These are phyloP conservation scores for Didymella pinodella DNA, from an alignment of 2,329 filamentous ascomycete genomes.

Conservation along the genomic window DNA sequence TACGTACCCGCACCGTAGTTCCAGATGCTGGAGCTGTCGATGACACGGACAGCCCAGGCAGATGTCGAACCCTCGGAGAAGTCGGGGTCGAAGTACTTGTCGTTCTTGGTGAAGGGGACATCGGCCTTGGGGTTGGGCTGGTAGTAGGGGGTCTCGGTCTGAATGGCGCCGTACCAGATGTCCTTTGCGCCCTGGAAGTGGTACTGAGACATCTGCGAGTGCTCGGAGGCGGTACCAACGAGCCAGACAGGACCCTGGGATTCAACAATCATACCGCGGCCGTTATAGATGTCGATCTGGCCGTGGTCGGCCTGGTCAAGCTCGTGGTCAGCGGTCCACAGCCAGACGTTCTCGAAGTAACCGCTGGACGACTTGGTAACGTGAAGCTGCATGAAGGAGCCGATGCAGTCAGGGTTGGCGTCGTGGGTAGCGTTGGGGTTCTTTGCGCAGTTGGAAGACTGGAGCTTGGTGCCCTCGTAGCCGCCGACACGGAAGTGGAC, in stretches of 20 bases:
- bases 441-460: constrained; percentile 81
- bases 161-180: constrained; percentile 69
- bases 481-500: constrained; percentile 95
- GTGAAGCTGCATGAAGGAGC: constrained; percentile 71
- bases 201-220: constrained; percentile 75
- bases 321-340: constrained; percentile 91
- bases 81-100: constrained; percentile 54
- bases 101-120: constrained; percentile 62
- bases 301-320: constrained; percentile 75
- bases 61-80: constrained; percentile 51
- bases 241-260: constrained; percentile 80
- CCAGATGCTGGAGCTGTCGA: constrained; percentile 53
- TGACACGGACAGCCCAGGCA: constrained; percentile 57
- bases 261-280: constrained; percentile 83
- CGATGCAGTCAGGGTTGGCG: constrained; percentile 73
- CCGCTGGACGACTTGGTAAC: constrained; percentile 65
- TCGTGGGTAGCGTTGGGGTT: constrained; percentile 69
- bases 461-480: constrained; percentile 80
- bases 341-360: constrained; percentile 90
- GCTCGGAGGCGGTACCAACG: constrained; percentile 71
- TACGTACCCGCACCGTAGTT: constrained; percentile 62
- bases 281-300: constrained; percentile 87
- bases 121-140: constrained; percentile 70
- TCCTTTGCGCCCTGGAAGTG: constrained; percentile 68
- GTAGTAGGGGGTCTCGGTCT: constrained; percentile 76